phyloP scores from a whole-genome alignment of 2,329 filamentous ascomycete species.

The Alternaria sp. region DNA sequence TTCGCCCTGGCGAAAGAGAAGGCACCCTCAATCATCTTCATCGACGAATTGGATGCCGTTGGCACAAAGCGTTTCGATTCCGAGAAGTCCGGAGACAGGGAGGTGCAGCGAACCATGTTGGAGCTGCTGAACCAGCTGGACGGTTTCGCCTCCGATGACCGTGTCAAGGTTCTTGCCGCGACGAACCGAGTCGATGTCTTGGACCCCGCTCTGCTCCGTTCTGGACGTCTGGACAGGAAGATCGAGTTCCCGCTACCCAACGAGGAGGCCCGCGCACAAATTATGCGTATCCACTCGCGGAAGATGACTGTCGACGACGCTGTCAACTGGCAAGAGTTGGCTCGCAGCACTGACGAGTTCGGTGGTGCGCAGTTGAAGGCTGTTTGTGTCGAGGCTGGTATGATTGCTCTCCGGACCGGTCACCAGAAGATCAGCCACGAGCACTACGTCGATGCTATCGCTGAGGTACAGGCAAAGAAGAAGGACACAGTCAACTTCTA shows the following conservation, averaged over 20 bases:
- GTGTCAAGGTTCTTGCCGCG: constrained; percentile 93
- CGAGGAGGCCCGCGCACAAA: constrained; percentile 95
- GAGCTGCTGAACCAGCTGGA: constrained; percentile 98
- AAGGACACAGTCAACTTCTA: constrained; percentile 71
- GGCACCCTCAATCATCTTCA: constrained; percentile 98
- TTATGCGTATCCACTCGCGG: constrained; percentile 93
- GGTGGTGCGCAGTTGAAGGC: constrained; percentile 97
- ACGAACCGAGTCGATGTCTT: constrained; percentile 95
- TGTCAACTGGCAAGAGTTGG: constrained; percentile 96
- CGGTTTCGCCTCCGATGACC: constrained; percentile 94
- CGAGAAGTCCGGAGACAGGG: constrained; percentile 95
- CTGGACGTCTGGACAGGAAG: constrained; percentile 91
- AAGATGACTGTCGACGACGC: constrained; percentile 96
- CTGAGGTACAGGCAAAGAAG: constrained; percentile 87
- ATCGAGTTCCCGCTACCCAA: constrained; percentile 98
- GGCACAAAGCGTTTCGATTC: constrained; percentile 99
- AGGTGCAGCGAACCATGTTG: constrained; percentile 98
- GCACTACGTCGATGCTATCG: constrained; percentile 97
- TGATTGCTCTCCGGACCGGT: constrained; percentile 94
- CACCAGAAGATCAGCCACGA: constrained; percentile 98
- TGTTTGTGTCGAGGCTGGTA: constrained; percentile 97
- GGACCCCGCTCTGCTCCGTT: constrained; percentile 88
- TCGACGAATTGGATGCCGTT: constrained; percentile 97
- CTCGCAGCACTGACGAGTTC: constrained; percentile 97
- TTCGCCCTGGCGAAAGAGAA: constrained; percentile 99